These are phyloP conservation scores for Aspergillus texensis DNA, from an alignment of 2,329 filamentous ascomycete species.

Conservation along the genomic window DNA sequence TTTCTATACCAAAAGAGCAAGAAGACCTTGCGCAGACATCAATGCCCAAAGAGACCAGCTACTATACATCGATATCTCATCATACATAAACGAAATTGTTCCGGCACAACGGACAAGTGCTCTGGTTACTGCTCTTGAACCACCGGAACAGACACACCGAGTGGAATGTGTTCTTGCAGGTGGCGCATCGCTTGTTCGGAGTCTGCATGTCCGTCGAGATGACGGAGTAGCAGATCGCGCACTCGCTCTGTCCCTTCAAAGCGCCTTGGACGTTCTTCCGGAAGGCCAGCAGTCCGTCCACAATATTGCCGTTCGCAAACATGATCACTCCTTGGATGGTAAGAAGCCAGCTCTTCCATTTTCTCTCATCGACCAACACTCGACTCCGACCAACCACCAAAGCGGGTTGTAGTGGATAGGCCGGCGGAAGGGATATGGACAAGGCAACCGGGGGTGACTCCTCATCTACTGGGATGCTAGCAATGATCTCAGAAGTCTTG, in stretches of 20 bases:
- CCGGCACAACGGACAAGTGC: constrained; percentile 88
- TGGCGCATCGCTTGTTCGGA: constrained; percentile 87
- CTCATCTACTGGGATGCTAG: constrained; percentile 86
- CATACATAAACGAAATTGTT: constrained; percentile 68
- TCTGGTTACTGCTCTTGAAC: constrained; percentile 93
- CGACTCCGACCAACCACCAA: constrained; percentile 76
- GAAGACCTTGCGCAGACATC: not conserved
- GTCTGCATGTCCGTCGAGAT: constrained; percentile 85
- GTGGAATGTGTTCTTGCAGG: constrained; percentile 95
- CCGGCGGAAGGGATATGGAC: constrained; percentile 74
- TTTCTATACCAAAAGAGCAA: not conserved
- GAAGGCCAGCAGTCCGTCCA: constrained; percentile 84
- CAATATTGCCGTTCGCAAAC: constrained; percentile 85
- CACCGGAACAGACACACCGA: constrained; percentile 88
- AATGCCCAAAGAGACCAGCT: not conserved
- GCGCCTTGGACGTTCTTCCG: constrained; percentile 83
- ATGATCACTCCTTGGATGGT: constrained; percentile 90
- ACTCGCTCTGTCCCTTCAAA: constrained; percentile 90
- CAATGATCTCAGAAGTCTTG: constrained; percentile 74
- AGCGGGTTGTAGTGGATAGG: constrained; percentile 81
- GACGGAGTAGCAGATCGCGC: constrained; percentile 95
- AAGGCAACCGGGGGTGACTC: constrained; percentile 79
- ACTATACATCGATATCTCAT: constrained; percentile 2
- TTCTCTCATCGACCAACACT: constrained; percentile 84
- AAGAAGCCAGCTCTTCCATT: constrained; percentile 89